Evolutionary conservation across 2,329 filamentous ascomycete genomes (phyloP).

Genomic region (Neopestalotiopsis clavispora): DNA sequence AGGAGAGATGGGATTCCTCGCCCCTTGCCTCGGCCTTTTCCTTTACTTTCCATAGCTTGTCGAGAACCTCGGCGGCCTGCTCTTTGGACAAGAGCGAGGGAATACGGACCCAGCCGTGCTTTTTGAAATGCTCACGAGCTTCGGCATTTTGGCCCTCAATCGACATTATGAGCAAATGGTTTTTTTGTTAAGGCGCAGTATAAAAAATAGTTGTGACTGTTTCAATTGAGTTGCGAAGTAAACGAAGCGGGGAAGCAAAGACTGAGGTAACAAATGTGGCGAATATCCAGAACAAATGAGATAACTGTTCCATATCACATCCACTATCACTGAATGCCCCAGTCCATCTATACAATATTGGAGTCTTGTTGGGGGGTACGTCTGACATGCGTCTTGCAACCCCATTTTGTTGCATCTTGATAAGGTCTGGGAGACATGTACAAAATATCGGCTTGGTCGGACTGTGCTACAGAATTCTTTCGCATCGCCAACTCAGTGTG

Average conservation of each 20-base stretch:
- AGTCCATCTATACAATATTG: not conserved
- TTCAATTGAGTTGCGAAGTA: not conserved
- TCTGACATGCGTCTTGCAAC: not conserved
- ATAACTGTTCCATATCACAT: not conserved
- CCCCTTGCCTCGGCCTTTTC: conserved; percentile 28
- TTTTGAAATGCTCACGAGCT: conserved; percentile 23
- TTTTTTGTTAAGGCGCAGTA: not conserved
- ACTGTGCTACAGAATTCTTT: not conserved
- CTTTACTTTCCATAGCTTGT: conserved; percentile 32
- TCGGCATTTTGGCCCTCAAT: conserved; percentile 2
- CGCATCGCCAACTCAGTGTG: not conserved
- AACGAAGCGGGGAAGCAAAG: not conserved
- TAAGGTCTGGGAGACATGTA: not conserved
- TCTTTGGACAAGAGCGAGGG: conserved; percentile 29
- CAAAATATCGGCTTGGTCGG: not conserved
- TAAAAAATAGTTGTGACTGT: not conserved
- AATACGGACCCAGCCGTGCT: conserved; percentile 32
- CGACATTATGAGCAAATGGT: not conserved
- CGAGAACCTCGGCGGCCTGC: conserved; percentile 24
- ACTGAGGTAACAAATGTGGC: not conserved
- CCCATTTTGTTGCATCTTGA: not conserved
- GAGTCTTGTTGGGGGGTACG: not conserved
- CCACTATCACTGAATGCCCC: not conserved
- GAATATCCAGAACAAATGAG: not conserved
- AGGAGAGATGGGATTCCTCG: conserved; percentile 28